Conservation (phyloP, 1,284 basidiomycete species). For the Microbotryum silenes-acaulis region DNA sequence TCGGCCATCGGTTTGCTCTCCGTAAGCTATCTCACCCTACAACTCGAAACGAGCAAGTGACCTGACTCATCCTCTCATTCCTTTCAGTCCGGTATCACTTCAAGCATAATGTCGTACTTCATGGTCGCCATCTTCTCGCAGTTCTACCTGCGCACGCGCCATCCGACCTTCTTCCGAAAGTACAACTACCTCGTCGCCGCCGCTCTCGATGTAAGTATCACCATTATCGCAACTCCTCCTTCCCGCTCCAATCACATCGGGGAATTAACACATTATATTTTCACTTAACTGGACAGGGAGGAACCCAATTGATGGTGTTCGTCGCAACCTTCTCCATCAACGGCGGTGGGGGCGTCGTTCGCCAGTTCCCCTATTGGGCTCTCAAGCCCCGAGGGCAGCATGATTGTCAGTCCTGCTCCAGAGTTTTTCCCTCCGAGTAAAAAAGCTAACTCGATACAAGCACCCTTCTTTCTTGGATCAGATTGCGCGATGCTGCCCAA, state of each 20-base stretch:
- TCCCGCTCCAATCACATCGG: too few relatives aligned
- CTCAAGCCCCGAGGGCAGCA: too few relatives aligned
- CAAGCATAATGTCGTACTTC: conserved; percentile 5
- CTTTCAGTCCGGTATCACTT: conserved; percentile 8
- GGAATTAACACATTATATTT: too few relatives aligned
- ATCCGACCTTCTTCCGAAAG: conserved; percentile 26
- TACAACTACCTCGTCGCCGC: conserved; percentile 34
- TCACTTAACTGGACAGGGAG: background rate
- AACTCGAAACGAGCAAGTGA: too few relatives aligned
- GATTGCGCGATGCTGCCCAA: too few relatives aligned
- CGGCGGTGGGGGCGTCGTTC: background rate
- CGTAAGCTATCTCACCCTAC: background rate
- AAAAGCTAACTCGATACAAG: too few relatives aligned
- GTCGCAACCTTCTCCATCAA: conserved; percentile 10
- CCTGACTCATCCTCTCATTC: background rate
- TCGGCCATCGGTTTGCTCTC: too few relatives aligned
- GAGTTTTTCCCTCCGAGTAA: too few relatives aligned
- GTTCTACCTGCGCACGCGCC: conserved; percentile 7
- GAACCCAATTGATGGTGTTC: conserved; percentile 28
- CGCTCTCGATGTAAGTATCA: conserved; percentile 21
- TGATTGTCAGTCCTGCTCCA: too few relatives aligned
- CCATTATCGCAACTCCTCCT: too few relatives aligned
- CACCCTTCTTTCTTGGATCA: too few relatives aligned
- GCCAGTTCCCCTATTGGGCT: too few relatives aligned
- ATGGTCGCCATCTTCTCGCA: conserved; percentile 9